Base-by-base conservation (phyloP, 352 stramenopile genomes). In the Phytophthora niederhauseri region DNA sequence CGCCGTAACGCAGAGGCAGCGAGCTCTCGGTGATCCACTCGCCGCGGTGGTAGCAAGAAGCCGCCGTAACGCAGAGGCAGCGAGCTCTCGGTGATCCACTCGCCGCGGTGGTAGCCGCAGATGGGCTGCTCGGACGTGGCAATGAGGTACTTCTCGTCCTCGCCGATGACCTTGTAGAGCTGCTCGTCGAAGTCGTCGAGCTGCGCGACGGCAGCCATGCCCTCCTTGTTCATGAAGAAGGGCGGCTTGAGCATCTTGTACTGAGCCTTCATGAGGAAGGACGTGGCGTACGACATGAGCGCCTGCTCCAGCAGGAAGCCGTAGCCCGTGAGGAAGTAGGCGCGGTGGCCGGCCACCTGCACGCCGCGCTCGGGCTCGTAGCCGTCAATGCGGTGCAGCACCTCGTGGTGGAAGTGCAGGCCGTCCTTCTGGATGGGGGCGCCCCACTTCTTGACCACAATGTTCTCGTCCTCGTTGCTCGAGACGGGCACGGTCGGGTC, bases 221-320 rank as follows among this genome's bases (percentile, higher is more conserved):
- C 77, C 19, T 99, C 97, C 91, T 99, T 99, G 80, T 99, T 99
- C 97, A 99, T 99, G 71, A 99, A 99, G 83, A 98, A 99, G 51
- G 98, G 98, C 26, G 98, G 98, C 89, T 99, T 98, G 28, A 99
- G 76, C 64, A 99, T 95, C 70, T 98, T 98, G 85, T 99, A 99
- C 57, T 97, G 89, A 26, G 90, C 85, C 68, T 92, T 91, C 67
- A 94, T 88, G 57, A 99, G 85, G 80, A 99, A 99, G 57, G 97
- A 76, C 81, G 99, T 97, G 34, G 94, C 92, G 84, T 99, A 99
- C 72, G 98, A 98, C 84, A 99, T 99, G 38, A 99, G 87, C 45
- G 98, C 98, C 82, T 99, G 98, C 81, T 99, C 99, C 43, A 99
- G 87, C 56, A 99, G 74, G 41, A 99, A 97, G 24, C 97, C 98